Evolutionary conservation across 2,329 filamentous ascomycete species (phyloP).

Genomic region (Teratosphaeria viscida): DNA sequence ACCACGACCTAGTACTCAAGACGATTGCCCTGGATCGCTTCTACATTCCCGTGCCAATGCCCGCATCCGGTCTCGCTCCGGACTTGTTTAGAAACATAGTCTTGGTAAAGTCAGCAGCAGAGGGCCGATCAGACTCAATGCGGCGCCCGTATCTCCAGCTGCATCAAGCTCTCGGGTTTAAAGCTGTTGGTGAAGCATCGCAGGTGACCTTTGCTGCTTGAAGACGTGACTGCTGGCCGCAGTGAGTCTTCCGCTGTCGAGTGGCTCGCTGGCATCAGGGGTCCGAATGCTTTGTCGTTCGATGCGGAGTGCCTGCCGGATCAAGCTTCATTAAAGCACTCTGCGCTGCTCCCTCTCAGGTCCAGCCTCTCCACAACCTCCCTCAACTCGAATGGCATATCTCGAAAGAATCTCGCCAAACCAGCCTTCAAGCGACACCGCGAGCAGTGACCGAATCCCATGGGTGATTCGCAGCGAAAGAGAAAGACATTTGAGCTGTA

Average conservation of each 20-base stretch:
- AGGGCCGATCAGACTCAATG: background rate
- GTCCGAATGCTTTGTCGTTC: background rate
- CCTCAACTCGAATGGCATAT: background rate
- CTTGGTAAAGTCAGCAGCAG: background rate
- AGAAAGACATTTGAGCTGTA: background rate
- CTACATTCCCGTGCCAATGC: background rate
- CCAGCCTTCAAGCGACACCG: background rate
- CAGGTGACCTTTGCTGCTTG: background rate
- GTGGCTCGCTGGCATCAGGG: background rate
- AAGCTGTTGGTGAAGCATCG: background rate
- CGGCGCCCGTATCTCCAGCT: background rate
- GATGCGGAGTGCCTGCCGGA: background rate
- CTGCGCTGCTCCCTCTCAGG: background rate
- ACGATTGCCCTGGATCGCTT: background rate
- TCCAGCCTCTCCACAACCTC: background rate
- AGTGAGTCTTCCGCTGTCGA: background rate
- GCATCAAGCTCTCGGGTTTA: too few species aligned
- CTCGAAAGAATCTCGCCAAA: background rate
- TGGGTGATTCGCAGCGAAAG: background rate
- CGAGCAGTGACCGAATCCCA: background rate
- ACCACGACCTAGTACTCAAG: too few species aligned
- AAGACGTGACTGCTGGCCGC: background rate
- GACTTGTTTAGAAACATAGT: background rate
- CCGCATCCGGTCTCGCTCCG: background rate
- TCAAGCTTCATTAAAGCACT: background rate